Percentiles rank a stretch among this genome's conserved stretches.
Conservation (phyloP, 352 stramenopile genomes). For the Pythium biforme region DNA sequence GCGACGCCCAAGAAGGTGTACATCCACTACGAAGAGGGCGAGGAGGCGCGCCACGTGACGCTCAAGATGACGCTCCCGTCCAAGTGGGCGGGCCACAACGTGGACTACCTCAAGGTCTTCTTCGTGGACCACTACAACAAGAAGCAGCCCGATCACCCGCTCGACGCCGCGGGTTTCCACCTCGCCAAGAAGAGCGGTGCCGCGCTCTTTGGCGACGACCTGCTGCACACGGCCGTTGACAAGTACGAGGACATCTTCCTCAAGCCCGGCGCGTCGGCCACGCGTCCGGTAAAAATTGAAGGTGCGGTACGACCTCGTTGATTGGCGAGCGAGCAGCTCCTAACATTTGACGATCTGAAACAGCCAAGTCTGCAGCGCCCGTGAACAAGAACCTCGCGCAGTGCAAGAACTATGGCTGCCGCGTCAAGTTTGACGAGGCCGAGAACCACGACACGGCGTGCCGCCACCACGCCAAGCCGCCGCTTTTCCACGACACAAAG, state of each 20-base stretch:
- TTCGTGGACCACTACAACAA: slow-evolving; percentile 91
- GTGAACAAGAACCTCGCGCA: slow-evolving; percentile 52
- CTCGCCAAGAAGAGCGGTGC: slow-evolving; percentile 64
- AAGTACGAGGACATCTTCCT: slow-evolving; percentile 89
- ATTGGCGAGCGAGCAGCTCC: background rate
- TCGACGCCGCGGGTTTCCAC: slow-evolving; percentile 55
- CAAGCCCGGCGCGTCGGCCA: slow-evolving; percentile 38
- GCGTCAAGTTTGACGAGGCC: slow-evolving; percentile 74
- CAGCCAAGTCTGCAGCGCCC: slow-evolving; percentile 5
- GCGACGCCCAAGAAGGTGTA: slow-evolving; percentile 87
- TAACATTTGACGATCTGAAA: background rate
- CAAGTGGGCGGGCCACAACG: slow-evolving; percentile 79
- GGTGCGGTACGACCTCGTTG: background rate
- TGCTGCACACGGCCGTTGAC: slow-evolving; percentile 75
- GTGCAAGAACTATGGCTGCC: slow-evolving; percentile 88
- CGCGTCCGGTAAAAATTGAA: slow-evolving; percentile 16
- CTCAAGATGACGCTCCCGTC: slow-evolving; percentile 88
- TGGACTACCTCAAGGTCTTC: slow-evolving; percentile 88
- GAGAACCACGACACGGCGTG: slow-evolving; percentile 81
- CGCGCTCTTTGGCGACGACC: slow-evolving; percentile 65
- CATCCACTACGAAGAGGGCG: slow-evolving; percentile 83
- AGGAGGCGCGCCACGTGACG: slow-evolving; percentile 61
- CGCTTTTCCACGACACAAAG: slow-evolving; percentile 90
- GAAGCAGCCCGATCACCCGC: slow-evolving; percentile 73
- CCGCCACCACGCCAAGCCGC: slow-evolving; percentile 72